phyloP scores from a whole-genome alignment of 192 early-diverging fungal species.

The Phlyctochytrium planicorne region DNA sequence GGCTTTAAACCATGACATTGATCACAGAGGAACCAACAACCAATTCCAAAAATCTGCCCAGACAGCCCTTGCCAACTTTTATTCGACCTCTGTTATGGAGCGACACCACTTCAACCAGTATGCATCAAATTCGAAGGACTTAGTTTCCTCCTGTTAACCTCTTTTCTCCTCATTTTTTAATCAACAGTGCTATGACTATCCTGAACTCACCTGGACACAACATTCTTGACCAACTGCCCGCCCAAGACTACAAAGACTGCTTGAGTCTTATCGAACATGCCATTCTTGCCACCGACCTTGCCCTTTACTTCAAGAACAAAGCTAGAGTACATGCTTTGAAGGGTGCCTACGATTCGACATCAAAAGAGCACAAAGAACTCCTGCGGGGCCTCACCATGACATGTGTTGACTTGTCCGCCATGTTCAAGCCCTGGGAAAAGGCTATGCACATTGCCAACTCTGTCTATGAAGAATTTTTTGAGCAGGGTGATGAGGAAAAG shows the following conservation, averaged over 20 bases:
- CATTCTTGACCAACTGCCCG: constrained; percentile 30
- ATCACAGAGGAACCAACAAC: constrained; percentile 54
- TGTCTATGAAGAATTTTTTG: constrained; percentile 47
- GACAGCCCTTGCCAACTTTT: constrained; percentile 40
- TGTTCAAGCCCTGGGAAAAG: constrained; percentile 43
- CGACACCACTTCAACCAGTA: constrained; percentile 49
- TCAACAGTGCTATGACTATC: constrained; percentile 35
- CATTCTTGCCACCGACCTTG: constrained; percentile 48
- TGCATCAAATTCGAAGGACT: background rate
- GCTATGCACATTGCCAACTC: constrained; percentile 34
- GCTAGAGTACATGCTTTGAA: constrained; percentile 25
- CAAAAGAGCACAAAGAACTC: constrained; percentile 18
- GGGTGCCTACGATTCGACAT: constrained; percentile 9
- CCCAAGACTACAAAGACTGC: constrained; percentile 30
- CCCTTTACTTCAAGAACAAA: constrained; percentile 41
- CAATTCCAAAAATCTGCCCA: constrained; percentile 42
- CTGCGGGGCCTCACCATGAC: constrained; percentile 44
- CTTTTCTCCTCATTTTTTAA: background rate
- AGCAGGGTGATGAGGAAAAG: constrained; percentile 47
- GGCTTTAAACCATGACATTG: constrained; percentile 48
- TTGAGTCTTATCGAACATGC: constrained; percentile 37
- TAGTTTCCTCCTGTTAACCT: background rate
- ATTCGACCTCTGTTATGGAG: constrained; percentile 43
- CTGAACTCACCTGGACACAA: constrained; percentile 36
- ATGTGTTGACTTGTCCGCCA: constrained; percentile 38